Base-by-base conservation (phyloP, 2,329 filamentous ascomycete genomes). In the Ambrosiella xylebori region DNA sequence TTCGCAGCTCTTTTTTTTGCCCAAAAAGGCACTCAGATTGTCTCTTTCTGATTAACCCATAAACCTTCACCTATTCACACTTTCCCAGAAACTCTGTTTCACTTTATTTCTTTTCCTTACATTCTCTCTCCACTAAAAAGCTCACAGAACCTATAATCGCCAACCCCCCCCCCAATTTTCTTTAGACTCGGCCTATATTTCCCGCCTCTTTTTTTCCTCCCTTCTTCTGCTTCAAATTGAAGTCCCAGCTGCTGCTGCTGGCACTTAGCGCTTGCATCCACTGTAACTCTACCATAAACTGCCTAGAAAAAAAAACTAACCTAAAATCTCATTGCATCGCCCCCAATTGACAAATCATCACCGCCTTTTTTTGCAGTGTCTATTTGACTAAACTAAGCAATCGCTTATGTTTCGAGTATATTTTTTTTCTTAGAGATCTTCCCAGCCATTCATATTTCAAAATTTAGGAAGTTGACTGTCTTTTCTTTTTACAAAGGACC, bases 251-350 rank as follows among this genome's bases (percentile, higher is more conserved):
- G 27, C 54, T 56, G 27, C 56, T 51, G 37, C 56, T 51, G 47
- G 56, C 44, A 40, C 36, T 40, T 45, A 57, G 55, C 41, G 41
- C 17, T 57, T 57, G 55, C 44, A 50, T 57, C 35, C 36, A 40
- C 49, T 51, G 45, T 47, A 51, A 52, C 37, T 57, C 40, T 35
- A 12, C 17, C 27, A 13, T 5, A 1, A 13, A n/a, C 11, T 2
- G n/a, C 44, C 44, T 4, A 13, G n/a, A 47, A 47, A 15, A 47
- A 47, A 15, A 47, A 13, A 47, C n/a, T 2, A 47, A 13, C 2
- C 11, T 15, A 47, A 17, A 13, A 47, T 15, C 11, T 11, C 7
- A 47, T 2, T 17, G n/a, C 19, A 4, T 47, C 7, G 44, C 27
- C 27, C 4, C 27, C 11, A 15, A 47, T 47, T 47, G 44, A 17